Percentiles rank a stretch among this genome's conserved stretches.
Evolutionary conservation across 345 rosid genomes (phyloP).

Genomic region (Streptanthus diversifolius): DNA sequence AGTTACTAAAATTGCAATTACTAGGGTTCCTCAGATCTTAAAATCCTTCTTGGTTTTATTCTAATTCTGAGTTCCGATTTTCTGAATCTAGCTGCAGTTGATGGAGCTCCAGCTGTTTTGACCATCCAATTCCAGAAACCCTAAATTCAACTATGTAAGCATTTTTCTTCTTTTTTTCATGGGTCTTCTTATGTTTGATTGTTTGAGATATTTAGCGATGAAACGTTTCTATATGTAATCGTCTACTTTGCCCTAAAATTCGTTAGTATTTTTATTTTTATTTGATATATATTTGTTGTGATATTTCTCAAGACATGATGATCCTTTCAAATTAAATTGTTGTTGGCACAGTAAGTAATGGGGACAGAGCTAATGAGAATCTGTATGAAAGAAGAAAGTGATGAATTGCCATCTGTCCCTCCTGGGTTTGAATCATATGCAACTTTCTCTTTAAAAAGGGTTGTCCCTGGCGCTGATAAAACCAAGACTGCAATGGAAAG

Average conservation of each 20-base stretch:
- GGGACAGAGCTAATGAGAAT: slow-evolving; percentile 88
- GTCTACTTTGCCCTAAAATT: neutral
- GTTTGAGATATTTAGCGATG: slow-evolving; percentile 1
- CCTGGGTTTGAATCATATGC: slow-evolving; percentile 96
- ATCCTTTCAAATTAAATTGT: neutral
- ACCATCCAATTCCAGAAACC: slow-evolving; percentile 35
- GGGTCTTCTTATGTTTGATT: neutral
- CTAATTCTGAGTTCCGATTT: neutral
- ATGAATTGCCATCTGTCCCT: slow-evolving; percentile 80
- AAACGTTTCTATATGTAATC: neutral
- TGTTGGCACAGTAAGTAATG: slow-evolving; percentile 46
- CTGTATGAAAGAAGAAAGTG: slow-evolving; percentile 76
- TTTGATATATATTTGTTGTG: neutral
- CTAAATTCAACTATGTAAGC: slow-evolving; percentile 45
- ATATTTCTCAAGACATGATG: slow-evolving; percentile 10
- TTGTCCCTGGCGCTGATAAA: slow-evolving; percentile 39
- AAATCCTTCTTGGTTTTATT: neutral
- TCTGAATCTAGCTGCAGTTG: slow-evolving; percentile 31
- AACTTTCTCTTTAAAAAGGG: slow-evolving; percentile 55
- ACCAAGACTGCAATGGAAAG: slow-evolving; percentile 33
- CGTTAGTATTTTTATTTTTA: neutral
- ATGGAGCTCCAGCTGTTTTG: slow-evolving; percentile 40
- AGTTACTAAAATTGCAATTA: neutral
- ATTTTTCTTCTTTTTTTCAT: neutral
- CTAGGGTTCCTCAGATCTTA: slow-evolving; percentile 29